Evolutionary conservation across 2,329 filamentous ascomycete species (phyloP).

Genomic region (Verticillium klebahnii): DNA sequence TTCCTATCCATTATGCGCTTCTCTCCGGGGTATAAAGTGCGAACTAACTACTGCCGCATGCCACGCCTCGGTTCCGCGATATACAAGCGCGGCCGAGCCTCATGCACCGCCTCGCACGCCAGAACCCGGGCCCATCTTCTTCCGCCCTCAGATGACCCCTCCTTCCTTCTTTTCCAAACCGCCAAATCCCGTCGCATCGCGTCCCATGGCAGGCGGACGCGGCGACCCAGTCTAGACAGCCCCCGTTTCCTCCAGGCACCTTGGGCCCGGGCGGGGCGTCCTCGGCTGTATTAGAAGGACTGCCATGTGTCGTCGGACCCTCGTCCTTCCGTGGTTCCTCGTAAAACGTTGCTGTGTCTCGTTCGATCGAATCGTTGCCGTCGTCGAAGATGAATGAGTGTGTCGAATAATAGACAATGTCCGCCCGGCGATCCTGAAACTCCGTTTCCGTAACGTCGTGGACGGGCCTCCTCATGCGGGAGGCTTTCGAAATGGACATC

Average conservation of each 20-base stretch:
- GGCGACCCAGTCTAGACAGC: neutral
- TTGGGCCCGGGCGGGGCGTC: neutral
- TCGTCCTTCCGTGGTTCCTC: neutral
- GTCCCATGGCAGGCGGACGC: neutral
- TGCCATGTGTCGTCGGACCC: neutral
- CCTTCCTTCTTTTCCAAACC: neutral
- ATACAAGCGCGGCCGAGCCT: neutral
- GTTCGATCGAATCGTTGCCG: neutral
- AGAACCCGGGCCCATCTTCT: neutral
- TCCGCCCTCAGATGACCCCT: neutral
- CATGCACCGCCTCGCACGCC: neutral
- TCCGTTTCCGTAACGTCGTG: neutral
- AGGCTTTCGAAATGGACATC: neutral
- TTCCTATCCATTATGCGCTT: slow-evolving; percentile 1
- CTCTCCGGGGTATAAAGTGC: slow-evolving; percentile 5
- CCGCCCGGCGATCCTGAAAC: neutral
- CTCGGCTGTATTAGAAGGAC: neutral
- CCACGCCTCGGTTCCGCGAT: neutral
- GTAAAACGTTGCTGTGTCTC: neutral
- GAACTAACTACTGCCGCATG: neutral
- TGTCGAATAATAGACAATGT: neutral
- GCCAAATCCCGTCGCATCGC: neutral
- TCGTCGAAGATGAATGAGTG: neutral
- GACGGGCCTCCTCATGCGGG: neutral
- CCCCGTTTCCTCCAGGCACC: neutral